Percentiles rank a stretch among this genome's conserved stretches.
These are phyloP conservation scores for Boletellus ananiceps DNA, from an alignment of 768 basidiomycete genomes.

Conservation along the genomic window DNA sequence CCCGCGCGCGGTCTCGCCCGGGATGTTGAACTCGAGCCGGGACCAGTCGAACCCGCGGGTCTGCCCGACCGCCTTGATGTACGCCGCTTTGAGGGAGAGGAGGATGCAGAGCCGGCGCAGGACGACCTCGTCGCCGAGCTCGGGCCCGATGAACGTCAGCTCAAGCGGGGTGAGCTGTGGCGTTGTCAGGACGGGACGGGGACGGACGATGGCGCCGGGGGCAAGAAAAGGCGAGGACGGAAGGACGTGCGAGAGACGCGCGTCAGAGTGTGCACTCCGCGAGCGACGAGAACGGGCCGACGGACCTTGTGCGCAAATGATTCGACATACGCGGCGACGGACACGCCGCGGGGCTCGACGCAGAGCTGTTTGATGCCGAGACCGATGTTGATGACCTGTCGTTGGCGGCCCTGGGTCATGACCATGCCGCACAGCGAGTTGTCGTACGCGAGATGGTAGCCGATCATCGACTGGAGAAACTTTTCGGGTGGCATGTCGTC, in stretches of 20 bases:
- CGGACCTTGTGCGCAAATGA: constrained; percentile 72
- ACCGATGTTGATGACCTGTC: constrained; percentile 77
- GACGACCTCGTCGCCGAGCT: constrained; percentile 55
- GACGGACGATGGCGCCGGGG: too few relatives aligned
- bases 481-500: constrained; percentile 62
- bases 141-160: constrained; percentile 46
- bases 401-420: constrained; percentile 74
- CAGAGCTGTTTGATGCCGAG: constrained; percentile 69
- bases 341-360: constrained; percentile 56
- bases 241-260: too few relatives aligned
- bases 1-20: constrained; percentile 54
- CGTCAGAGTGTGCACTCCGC: too few relatives aligned
- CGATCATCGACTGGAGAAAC: constrained; percentile 70
- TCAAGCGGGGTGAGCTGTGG: constrained; percentile 48
- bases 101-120: constrained; percentile 74
- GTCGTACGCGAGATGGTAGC: constrained; percentile 68
- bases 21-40: constrained; percentile 77
- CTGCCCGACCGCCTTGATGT: constrained; percentile 81
- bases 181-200: too few relatives aligned
- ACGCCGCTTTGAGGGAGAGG: constrained; percentile 75
- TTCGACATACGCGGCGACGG: constrained; percentile 62
- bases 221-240: too few relatives aligned
- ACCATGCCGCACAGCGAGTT: constrained; percentile 77
- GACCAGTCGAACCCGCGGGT: constrained; percentile 77
- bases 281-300: background rate